phyloP scores from a whole-genome alignment of 768 basidiomycete genomes.

The Leucocoprinus birnbaumii region DNA sequence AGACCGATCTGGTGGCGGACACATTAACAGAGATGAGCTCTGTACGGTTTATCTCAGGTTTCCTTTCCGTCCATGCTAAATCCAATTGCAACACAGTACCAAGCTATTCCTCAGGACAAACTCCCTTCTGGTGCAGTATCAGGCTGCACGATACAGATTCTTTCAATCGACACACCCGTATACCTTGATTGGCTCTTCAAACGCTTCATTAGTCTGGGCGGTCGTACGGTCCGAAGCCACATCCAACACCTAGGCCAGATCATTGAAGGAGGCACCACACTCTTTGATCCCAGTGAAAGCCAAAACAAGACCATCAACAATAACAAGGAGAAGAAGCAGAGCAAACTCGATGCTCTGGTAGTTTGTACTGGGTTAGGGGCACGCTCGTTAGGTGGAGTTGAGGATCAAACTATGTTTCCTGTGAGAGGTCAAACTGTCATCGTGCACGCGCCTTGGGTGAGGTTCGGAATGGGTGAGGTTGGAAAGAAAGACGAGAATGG shows the following conservation, averaged over 20 bases:
- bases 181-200: slow-evolving; percentile 61
- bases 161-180: slow-evolving; percentile 57
- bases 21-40: too few species aligned
- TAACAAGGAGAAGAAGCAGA: slow-evolving; percentile 14
- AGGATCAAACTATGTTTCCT: slow-evolving; percentile 68
- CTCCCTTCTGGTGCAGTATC: slow-evolving; percentile 24
- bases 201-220: slow-evolving; percentile 55
- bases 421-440: slow-evolving; percentile 79
- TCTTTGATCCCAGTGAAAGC: too few species aligned
- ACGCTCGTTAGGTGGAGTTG: slow-evolving; percentile 67
- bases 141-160: slow-evolving; percentile 54
- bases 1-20: too few species aligned
- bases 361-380: slow-evolving; percentile 73
- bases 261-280: slow-evolving; percentile 44
- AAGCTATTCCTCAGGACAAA: slow-evolving; percentile 2
- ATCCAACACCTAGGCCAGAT: slow-evolving; percentile 67
- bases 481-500: slow-evolving; percentile 27
- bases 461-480: slow-evolving; percentile 43
- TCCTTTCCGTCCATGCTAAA: too few species aligned
- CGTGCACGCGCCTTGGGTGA: slow-evolving; percentile 60
- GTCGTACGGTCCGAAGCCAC: slow-evolving; percentile 44
- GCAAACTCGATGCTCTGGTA: slow-evolving; percentile 48
- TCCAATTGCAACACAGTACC: too few species aligned
- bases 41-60: too few species aligned
- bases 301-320: too few species aligned